phyloP scores from a whole-genome alignment of 108 stramenopile species.

The Nannochloropsis gaditana region DNA sequence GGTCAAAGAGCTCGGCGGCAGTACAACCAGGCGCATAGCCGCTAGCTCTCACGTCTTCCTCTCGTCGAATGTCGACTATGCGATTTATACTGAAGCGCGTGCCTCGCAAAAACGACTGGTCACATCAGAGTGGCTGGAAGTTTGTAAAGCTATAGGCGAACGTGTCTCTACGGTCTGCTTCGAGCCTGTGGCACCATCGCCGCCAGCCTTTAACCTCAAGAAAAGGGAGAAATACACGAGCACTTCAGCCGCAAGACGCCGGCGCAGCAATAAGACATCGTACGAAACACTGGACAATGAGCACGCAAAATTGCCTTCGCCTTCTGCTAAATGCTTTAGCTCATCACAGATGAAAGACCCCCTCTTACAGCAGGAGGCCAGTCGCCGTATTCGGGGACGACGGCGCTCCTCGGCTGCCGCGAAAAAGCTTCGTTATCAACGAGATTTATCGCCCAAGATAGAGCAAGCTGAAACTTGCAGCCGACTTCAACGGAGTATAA shows the following conservation, averaged over 20 bases:
- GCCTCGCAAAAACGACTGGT: not conserved
- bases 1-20: slow-evolving; percentile 11
- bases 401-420: not conserved
- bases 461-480: no score
- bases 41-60: not conserved
- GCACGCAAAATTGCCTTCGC: not conserved
- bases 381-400: not conserved
- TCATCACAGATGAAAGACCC: slow-evolving; percentile 14
- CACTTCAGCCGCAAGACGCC: not conserved
- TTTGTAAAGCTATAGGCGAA: not conserved
- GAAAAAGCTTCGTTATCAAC: not conserved
- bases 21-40: not conserved
- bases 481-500: no score
- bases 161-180: not conserved
- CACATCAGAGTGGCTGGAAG: not conserved
- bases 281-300: slow-evolving; percentile 2
- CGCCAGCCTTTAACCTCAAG: not conserved
- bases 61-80: not conserved
- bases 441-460: no score
- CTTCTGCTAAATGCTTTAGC: slow-evolving; percentile 20
- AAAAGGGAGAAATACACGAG: not conserved
- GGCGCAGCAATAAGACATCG: not conserved
- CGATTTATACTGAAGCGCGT: not conserved
- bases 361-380: not conserved
- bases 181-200: not conserved